phyloP scores from a whole-genome alignment of 2,329 filamentous ascomycete species.

The Trichoderma polysporum region DNA sequence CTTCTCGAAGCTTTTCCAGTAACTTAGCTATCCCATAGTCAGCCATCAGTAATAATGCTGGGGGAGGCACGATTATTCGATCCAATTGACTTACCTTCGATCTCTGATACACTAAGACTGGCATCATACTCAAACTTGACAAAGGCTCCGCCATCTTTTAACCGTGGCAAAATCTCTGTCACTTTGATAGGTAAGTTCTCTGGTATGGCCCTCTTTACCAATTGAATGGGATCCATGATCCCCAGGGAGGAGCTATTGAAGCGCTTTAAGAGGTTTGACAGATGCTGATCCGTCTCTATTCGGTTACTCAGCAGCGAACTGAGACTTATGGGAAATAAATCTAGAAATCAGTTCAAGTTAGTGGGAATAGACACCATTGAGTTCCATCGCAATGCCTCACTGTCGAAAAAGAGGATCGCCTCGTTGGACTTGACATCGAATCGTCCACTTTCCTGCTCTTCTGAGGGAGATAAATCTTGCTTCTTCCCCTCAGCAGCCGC shows the following conservation, averaged over 20 bases:
- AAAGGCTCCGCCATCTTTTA: conserved; percentile 92
- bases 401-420: conserved; percentile 86
- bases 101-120: conserved; percentile 39
- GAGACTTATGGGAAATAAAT: conserved; percentile 80
- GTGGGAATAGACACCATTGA: neutral
- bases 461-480: conserved; percentile 35
- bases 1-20: conserved; percentile 61
- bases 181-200: conserved; percentile 64
- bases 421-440: conserved; percentile 76
- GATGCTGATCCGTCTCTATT: conserved; percentile 50
- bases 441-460: conserved; percentile 72
- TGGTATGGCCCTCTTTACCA: conserved; percentile 64
- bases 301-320: conserved; percentile 44
- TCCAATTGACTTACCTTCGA: conserved; percentile 40
- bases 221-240: conserved; percentile 51
- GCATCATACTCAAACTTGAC: conserved; percentile 70
- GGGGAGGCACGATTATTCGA: neutral
- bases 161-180: conserved; percentile 76
- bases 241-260: conserved; percentile 54
- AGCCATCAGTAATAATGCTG: neutral
- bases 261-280: conserved; percentile 50
- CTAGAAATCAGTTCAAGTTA: conserved; percentile 42
- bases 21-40: conserved; percentile 47
- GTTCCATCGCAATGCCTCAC: conserved; percentile 47
- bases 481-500: conserved; percentile 56